Evolutionary conservation across 192 early-diverging fungal species (phyloP).

Genomic region (Rhizophlyctis rosea): DNA sequence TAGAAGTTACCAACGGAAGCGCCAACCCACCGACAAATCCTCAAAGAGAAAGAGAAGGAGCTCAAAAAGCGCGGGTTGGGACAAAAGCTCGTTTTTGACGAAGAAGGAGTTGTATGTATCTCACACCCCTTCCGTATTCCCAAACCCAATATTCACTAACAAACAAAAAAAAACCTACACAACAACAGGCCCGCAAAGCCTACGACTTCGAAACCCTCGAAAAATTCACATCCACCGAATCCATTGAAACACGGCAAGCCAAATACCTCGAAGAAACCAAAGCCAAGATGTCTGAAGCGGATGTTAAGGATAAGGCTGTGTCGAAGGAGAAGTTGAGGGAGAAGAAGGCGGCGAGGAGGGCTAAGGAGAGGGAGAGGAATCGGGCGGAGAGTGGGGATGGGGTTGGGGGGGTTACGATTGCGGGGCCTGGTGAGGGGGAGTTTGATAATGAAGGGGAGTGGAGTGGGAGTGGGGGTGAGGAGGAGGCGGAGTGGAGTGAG

Average conservation of each 20-base stretch:
- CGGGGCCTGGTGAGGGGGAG: neutral
- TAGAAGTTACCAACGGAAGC: neutral
- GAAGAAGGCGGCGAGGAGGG: slow-evolving; percentile 48
- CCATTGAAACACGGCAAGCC: slow-evolving; percentile 59
- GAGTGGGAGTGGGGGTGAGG: slow-evolving; percentile 12
- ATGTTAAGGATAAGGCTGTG: slow-evolving; percentile 72
- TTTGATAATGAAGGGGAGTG: neutral
- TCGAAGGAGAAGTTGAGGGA: slow-evolving; percentile 68
- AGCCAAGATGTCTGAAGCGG: slow-evolving; percentile 69
- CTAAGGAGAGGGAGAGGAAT: slow-evolving; percentile 28
- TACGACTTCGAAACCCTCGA: slow-evolving; percentile 80
- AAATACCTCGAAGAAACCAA: slow-evolving; percentile 69
- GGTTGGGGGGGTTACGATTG: slow-evolving; percentile 3
- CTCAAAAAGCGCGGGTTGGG: slow-evolving; percentile 68
- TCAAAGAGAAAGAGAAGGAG: slow-evolving; percentile 63
- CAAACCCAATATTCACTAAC: slow-evolving; percentile 4
- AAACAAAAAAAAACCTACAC: slow-evolving; percentile 38
- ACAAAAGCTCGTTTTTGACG: slow-evolving; percentile 83
- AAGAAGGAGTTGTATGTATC: slow-evolving; percentile 76
- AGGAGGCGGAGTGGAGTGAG: slow-evolving; percentile 15
- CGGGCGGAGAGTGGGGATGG: slow-evolving; percentile 28
- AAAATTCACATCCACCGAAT: slow-evolving; percentile 74
- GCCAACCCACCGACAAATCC: slow-evolving; percentile 36
- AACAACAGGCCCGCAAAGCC: no score
- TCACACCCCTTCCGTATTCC: neutral